phyloP scores from a whole-genome alignment of 192 early-diverging fungal genomes.

The Coemansia sp. region DNA sequence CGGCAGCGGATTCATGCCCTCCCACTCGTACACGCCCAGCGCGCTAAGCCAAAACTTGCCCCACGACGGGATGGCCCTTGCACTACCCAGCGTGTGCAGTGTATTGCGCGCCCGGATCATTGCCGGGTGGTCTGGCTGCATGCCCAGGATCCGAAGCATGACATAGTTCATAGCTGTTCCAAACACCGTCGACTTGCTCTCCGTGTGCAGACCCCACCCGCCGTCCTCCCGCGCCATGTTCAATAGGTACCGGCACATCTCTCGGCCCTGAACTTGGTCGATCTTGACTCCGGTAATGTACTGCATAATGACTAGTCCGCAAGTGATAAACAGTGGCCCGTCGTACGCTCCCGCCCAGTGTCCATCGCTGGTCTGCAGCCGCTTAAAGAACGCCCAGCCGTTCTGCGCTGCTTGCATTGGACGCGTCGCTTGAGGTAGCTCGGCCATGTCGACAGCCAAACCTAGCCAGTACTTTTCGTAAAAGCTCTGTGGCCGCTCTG shows the following conservation, averaged over 20 bases:
- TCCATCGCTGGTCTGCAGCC: slow-evolving; percentile 89
- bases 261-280: slow-evolving; percentile 65
- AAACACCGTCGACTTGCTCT: slow-evolving; percentile 91
- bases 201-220: slow-evolving; percentile 98
- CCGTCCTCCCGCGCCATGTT: slow-evolving; percentile 89
- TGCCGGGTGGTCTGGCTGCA: slow-evolving; percentile 84
- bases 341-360: slow-evolving; percentile 97
- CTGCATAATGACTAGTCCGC: slow-evolving; percentile 86
- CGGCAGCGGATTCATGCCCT: slow-evolving; percentile 94
- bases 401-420: slow-evolving; percentile 84
- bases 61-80: slow-evolving; percentile 88
- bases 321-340: slow-evolving; percentile 96
- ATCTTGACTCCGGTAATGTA: slow-evolving; percentile 80
- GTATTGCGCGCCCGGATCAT: slow-evolving; percentile 79
- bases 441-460: slow-evolving; percentile 59
- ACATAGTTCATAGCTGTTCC: slow-evolving; percentile 97
- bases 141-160: slow-evolving; percentile 82
- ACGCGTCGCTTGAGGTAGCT: slow-evolving; percentile 63
- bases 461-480: slow-evolving; percentile 92
- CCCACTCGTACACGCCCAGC: slow-evolving; percentile 92
- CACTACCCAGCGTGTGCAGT: slow-evolving; percentile 86
- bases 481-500: slow-evolving; percentile 71
- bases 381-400: slow-evolving; percentile 87
- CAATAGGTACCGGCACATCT: slow-evolving; percentile 87
- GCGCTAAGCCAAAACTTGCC: slow-evolving; percentile 98